These are phyloP conservation scores for Zostera marina DNA, from an alignment of 116 monocot genomes.

Conservation along the genomic window DNA sequence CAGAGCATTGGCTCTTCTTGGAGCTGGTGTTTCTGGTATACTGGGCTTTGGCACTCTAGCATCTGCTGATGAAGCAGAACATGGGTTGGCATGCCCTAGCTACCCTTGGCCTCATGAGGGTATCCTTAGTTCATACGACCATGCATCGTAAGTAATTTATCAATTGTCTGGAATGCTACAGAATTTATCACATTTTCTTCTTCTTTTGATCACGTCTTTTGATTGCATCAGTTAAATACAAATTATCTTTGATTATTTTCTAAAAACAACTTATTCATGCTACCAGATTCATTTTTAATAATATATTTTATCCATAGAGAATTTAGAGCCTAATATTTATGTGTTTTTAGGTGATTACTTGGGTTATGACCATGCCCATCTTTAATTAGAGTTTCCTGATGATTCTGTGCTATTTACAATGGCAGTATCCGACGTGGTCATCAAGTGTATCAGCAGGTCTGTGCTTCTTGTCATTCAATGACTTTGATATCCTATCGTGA, in stretches of 20 bases:
- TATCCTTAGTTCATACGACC: slow-evolving; percentile 93
- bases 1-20: slow-evolving; percentile 56
- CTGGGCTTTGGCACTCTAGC: slow-evolving; percentile 58
- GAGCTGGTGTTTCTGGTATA: slow-evolving; percentile 70
- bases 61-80: slow-evolving; percentile 92
- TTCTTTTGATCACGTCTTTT: not conserved
- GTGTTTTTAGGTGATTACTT: not conserved
- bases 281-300: too few relatives aligned
- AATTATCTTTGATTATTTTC: too few relatives aligned
- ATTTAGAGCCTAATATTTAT: too few relatives aligned
- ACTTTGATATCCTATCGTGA: slow-evolving; percentile 82
- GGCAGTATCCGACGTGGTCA: slow-evolving; percentile 80
- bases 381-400: not conserved
- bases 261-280: too few relatives aligned
- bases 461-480: slow-evolving; percentile 93
- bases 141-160: slow-evolving; percentile 59
- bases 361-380: not conserved
- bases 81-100: slow-evolving; percentile 61
- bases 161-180: not conserved
- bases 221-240: too few relatives aligned
- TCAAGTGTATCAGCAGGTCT: slow-evolving; percentile 90
- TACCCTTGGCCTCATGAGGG: slow-evolving; percentile 98
- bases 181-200: not conserved
- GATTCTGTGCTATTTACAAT: not conserved
- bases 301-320: too few relatives aligned